phyloP scores from a whole-genome alignment of 352 stramenopile genomes.

The Pythium sukuiense region DNA sequence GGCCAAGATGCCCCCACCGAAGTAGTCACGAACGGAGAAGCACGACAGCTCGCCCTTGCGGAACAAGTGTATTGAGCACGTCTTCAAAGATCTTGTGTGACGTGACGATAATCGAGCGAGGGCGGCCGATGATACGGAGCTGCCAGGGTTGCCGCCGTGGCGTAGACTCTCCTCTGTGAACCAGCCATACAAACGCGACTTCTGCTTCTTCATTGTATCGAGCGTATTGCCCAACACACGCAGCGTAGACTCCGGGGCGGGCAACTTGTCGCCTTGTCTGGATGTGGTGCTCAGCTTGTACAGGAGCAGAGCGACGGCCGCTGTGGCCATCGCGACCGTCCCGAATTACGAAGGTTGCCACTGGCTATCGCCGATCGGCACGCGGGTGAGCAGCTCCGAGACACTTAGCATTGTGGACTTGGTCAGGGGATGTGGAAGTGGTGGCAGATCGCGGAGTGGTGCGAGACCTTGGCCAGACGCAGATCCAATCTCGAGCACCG shows the following conservation, averaged over 20 bases:
- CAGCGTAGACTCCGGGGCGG: constrained; percentile 29
- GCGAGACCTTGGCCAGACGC: too few species aligned
- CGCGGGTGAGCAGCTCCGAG: background rate
- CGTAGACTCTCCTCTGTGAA: constrained; percentile 42
- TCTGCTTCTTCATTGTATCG: constrained; percentile 45
- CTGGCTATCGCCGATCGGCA: background rate
- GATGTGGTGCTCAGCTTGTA: background rate
- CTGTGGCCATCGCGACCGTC: background rate
- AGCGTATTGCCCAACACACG: constrained; percentile 49
- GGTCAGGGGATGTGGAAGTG: background rate
- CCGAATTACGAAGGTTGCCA: background rate
- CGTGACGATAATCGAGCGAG: constrained; percentile 31
- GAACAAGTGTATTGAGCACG: constrained; percentile 55
- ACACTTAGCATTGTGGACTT: background rate
- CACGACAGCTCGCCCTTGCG: constrained; percentile 38
- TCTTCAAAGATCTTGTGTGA: constrained; percentile 42
- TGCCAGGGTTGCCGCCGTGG: constrained; percentile 34
- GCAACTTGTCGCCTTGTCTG: background rate
- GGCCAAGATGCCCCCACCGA: constrained; percentile 66
- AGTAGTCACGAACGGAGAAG: constrained; percentile 38
- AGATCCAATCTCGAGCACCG: too few species aligned
- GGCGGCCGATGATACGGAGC: constrained; percentile 36
- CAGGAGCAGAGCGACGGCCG: background rate
- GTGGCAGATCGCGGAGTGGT: background rate
- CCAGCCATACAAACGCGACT: constrained; percentile 47